Conservation (phyloP, 805 yeast genomes). For the Saccharomycopsis schoenii region DNA sequence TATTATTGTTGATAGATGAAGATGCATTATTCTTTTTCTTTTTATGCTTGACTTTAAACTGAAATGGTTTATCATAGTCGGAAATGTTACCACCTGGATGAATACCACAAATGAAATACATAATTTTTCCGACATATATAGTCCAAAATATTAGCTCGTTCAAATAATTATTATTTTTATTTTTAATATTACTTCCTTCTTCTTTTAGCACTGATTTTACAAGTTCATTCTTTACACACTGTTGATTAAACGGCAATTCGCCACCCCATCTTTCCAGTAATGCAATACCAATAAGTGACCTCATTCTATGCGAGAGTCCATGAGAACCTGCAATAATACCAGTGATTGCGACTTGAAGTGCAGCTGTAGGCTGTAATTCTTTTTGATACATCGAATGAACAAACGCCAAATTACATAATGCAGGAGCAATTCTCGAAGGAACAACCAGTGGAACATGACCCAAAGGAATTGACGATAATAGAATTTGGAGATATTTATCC, state of each 20-base stretch:
- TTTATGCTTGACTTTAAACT: slow-evolving; percentile 14
- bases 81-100: slow-evolving; percentile 74
- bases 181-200: slow-evolving; percentile 15
- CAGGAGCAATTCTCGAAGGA: slow-evolving; percentile 51
- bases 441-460: slow-evolving; percentile 48
- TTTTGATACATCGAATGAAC: slow-evolving; percentile 71
- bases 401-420: slow-evolving; percentile 64
- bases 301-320: slow-evolving; percentile 61
- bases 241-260: slow-evolving; percentile 52
- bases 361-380: slow-evolving; percentile 67
- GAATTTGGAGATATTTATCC: slow-evolving; percentile 41
- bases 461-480: slow-evolving; percentile 48
- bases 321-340: slow-evolving; percentile 71
- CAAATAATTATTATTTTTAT: slow-evolving; percentile 32
- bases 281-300: slow-evolving; percentile 66
- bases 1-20: not conserved
- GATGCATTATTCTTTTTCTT: slow-evolving; percentile 3
- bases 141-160: slow-evolving; percentile 62
- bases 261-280: slow-evolving; percentile 79
- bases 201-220: slow-evolving; percentile 40
- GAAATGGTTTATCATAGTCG: slow-evolving; percentile 32
- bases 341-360: slow-evolving; percentile 60
- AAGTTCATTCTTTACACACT: slow-evolving; percentile 34
- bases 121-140: slow-evolving; percentile 56
- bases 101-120: slow-evolving; percentile 72